Evolutionary conservation across 164 flowering plant genomes (phyloP).

Genomic region (Sedum album): DNA sequence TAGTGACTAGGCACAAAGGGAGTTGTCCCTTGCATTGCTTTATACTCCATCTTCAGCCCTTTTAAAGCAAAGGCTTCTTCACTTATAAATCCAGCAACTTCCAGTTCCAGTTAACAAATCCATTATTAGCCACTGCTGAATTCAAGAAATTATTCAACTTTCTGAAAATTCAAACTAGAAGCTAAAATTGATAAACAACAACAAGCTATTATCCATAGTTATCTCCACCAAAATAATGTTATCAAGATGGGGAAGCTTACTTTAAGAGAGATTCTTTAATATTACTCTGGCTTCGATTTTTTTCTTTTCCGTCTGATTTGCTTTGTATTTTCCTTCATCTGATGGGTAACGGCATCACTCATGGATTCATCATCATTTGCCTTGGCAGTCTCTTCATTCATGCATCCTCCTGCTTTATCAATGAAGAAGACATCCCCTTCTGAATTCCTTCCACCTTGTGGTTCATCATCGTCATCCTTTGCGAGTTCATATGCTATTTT

Average conservation of each 20-base stretch:
- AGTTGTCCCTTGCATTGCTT: background rate
- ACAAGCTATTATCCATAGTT: no score
- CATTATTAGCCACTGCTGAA: no score
- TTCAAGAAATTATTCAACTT: no score
- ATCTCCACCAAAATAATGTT: no score
- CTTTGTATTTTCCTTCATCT: conserved; percentile 29
- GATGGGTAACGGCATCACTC: conserved; percentile 44
- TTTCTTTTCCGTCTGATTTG: no score
- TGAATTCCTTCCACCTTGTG: conserved; percentile 8
- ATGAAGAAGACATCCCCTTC: conserved; percentile 31
- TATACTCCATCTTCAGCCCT: background rate
- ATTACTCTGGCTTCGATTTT: no score
- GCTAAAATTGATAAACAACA: no score
- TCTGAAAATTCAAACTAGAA: no score
- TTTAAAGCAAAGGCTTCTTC: background rate
- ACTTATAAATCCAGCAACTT: background rate
- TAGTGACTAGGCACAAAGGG: background rate
- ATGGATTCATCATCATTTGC: conserved; percentile 23
- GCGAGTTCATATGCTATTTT: conserved; percentile 25
- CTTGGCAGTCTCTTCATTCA: conserved; percentile 12
- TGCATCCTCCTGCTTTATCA: conserved; percentile 32
- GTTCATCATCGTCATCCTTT: conserved; percentile 17
- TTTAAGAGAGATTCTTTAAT: no score
- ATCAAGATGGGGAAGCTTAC: no score
- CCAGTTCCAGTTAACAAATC: no score